Evolutionary conservation across 2,329 filamentous ascomycete species (phyloP).

Genomic region (Microcyclosporella mali): DNA sequence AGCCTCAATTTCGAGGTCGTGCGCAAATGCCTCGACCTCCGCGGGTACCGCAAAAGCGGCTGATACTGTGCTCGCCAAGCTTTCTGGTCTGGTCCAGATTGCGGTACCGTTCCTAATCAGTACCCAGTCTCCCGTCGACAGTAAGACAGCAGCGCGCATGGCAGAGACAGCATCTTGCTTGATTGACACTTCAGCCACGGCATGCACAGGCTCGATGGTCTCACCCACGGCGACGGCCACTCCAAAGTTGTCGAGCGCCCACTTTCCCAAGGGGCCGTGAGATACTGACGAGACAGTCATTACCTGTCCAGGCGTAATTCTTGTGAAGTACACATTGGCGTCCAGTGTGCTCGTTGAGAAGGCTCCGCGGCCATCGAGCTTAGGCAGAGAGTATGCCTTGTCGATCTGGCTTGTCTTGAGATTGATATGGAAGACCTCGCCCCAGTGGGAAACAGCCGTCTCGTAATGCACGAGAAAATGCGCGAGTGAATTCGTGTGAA

Average conservation of each 20-base stretch:
- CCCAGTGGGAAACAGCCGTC: constrained; percentile 66
- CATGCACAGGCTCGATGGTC: constrained; percentile 50
- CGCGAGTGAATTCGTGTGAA: constrained; percentile 61
- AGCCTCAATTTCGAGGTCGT: constrained; percentile 77
- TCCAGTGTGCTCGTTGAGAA: constrained; percentile 73
- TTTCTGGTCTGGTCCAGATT: constrained; percentile 76
- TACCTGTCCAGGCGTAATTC: constrained; percentile 69
- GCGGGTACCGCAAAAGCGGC: constrained; percentile 67
- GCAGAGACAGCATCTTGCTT: constrained; percentile 64
- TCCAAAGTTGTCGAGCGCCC: constrained; percentile 51
- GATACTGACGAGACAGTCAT: constrained; percentile 69
- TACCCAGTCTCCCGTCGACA: constrained; percentile 67
- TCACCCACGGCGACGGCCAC: constrained; percentile 19
- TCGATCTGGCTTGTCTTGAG: constrained; percentile 60
- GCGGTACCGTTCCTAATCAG: constrained; percentile 75
- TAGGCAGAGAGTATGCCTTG: constrained; percentile 76
- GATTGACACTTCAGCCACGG: constrained; percentile 74
- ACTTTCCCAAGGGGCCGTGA: constrained; percentile 68
- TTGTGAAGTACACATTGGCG: constrained; percentile 82
- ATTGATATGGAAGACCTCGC: constrained; percentile 79
- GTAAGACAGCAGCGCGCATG: constrained; percentile 66
- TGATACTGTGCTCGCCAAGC: constrained; percentile 69
- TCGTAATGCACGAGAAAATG: constrained; percentile 83
- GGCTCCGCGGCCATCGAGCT: constrained; percentile 61
- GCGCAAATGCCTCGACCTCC: constrained; percentile 64